A percentile compares a stretch with the other conserved stretches of the same genome.
These are phyloP conservation scores for peach (Prunus persica) DNA, from an alignment of 306 rosid genomes.

Conservation along the genomic window DNA sequence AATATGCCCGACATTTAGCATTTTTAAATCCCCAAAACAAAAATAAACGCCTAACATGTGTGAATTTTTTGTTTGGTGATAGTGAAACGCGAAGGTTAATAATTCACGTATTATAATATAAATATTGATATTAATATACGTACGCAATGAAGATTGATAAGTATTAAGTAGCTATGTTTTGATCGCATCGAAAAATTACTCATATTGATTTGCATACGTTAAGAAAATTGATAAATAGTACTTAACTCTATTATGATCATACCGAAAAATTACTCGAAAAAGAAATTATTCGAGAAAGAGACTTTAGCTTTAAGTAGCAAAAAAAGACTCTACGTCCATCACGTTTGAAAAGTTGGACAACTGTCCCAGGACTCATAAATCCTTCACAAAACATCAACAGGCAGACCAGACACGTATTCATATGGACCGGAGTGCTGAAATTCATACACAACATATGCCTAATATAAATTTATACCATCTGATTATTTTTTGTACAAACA, in stretches of 20 bases:
- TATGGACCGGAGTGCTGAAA: background rate
- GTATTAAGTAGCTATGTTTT: too few relatives aligned
- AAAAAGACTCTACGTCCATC: background rate
- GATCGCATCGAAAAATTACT: too few relatives aligned
- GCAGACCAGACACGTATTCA: background rate
- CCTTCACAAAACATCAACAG: background rate
- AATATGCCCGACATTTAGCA: background rate
- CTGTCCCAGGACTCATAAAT: background rate
- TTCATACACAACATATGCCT: background rate
- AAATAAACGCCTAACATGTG: background rate
- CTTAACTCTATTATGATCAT: too few relatives aligned
- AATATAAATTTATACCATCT: background rate
- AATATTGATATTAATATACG: too few relatives aligned
- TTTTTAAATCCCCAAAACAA: background rate
- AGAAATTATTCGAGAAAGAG: too few relatives aligned
- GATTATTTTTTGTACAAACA: too few relatives aligned
- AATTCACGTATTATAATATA: too few relatives aligned
- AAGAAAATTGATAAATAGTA: too few relatives aligned
- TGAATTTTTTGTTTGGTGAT: too few relatives aligned
- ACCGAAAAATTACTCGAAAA: too few relatives aligned
- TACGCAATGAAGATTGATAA: too few relatives aligned
- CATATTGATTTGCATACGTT: accelerated
- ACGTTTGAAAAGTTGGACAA: background rate
- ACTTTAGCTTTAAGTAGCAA: background rate
- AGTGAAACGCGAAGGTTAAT: too few relatives aligned